phyloP scores from a whole-genome alignment of 495 filamentous ascomycete species.

The Podospora pseudoanserina region DNA sequence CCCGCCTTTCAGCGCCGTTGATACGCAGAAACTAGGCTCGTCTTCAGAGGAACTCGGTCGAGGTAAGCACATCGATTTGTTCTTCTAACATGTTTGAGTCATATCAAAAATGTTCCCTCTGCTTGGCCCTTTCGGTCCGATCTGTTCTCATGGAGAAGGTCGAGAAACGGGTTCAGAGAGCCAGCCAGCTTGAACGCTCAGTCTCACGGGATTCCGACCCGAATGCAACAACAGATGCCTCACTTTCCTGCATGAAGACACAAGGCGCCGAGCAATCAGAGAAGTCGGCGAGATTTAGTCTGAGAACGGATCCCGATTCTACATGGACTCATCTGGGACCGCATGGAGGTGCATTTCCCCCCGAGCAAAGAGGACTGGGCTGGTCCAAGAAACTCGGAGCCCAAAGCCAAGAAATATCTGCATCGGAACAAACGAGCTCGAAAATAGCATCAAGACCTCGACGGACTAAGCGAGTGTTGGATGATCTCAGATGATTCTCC shows the following conservation, averaged over 20 bases:
- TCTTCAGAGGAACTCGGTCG: neutral
- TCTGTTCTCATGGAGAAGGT: neutral
- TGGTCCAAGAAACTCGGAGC: neutral
- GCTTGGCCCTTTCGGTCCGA: neutral
- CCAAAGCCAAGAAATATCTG: neutral
- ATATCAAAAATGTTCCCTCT: neutral
- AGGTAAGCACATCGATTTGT: neutral
- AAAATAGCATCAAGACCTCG: neutral
- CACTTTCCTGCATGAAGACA: conserved; percentile 16
- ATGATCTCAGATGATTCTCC: neutral
- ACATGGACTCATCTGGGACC: conserved; percentile 4
- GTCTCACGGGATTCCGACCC: conserved; percentile 1
- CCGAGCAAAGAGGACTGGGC: neutral
- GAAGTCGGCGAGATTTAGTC: conserved; percentile 16
- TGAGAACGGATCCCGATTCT: conserved; percentile 27
- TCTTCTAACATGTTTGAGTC: neutral
- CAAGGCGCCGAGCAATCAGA: conserved; percentile 22
- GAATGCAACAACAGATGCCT: neutral
- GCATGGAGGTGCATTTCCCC: neutral
- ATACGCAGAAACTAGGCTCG: neutral
- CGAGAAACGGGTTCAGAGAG: neutral
- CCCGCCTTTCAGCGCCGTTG: neutral
- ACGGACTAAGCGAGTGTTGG: neutral
- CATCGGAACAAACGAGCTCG: neutral
- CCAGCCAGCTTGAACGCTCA: neutral